These are phyloP conservation scores for Polygonum maritimum DNA, from an alignment of 148 eudicot species.

Conservation along the genomic window DNA sequence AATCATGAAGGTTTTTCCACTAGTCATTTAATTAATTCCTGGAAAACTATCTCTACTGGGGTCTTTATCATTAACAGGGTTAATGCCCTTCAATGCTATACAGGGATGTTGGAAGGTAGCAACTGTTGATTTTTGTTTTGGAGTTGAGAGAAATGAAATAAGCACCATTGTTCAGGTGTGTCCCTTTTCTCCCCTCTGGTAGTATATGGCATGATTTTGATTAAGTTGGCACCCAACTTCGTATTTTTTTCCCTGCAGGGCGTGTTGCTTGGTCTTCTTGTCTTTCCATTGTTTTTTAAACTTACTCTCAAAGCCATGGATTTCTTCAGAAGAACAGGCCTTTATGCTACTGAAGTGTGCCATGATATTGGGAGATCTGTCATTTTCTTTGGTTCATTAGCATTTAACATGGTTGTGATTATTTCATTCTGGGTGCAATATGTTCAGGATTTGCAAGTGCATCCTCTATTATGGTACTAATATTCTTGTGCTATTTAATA, in stretches of 20 bases:
- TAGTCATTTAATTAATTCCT: slow-evolving; percentile 1
- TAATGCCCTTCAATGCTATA: slow-evolving; percentile 28
- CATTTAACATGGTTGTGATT: slow-evolving; percentile 28
- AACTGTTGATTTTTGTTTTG: slow-evolving; percentile 21
- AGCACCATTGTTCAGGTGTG: slow-evolving; percentile 75
- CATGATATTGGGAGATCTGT: slow-evolving; percentile 41
- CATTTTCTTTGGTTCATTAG: slow-evolving; percentile 53
- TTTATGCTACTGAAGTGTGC: slow-evolving; percentile 19
- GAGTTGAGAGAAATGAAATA: slow-evolving; percentile 61
- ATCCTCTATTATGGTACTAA: slow-evolving; percentile 88
- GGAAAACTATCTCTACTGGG: neutral
- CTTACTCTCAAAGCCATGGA: slow-evolving; percentile 27
- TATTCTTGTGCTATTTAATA: neutral
- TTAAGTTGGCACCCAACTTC: neutral
- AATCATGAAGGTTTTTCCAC: slow-evolving; percentile 42
- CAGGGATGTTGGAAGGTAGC: slow-evolving; percentile 22
- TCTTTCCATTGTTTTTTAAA: slow-evolving; percentile 55
- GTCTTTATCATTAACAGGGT: neutral
- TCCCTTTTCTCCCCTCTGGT: neutral
- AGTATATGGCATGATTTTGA: neutral
- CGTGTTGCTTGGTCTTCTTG: slow-evolving; percentile 73
- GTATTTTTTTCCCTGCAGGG: slow-evolving; percentile 39
- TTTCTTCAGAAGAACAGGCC: slow-evolving; percentile 19
- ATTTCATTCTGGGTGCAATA: slow-evolving; percentile 78
- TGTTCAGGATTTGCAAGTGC: slow-evolving; percentile 64